A percentile compares a stretch with the other conserved stretches of the same genome.
Evolutionary conservation across 352 stramenopile species (phyloP).

Genomic region (Phytophthora sp.): DNA sequence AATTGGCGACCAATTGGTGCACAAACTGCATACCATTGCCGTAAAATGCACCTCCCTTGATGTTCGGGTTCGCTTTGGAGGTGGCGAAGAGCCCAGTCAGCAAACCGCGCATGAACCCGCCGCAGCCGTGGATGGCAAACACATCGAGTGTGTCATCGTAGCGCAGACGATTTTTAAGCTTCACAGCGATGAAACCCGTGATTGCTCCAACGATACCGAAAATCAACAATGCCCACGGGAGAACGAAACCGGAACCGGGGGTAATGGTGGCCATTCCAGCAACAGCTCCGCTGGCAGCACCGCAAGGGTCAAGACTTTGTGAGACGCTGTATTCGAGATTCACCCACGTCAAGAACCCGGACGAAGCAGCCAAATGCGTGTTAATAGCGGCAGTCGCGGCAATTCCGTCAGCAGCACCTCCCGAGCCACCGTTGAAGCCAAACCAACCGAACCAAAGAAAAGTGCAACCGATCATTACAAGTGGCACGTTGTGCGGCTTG

Average conservation of each 20-base stretch:
- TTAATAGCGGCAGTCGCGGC: constrained; percentile 70
- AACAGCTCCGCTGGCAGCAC: constrained; percentile 63
- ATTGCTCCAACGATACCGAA: constrained; percentile 66
- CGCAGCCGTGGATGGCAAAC: constrained; percentile 75
- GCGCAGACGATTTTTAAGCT: constrained; percentile 63
- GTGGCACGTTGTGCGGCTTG: constrained; percentile 81
- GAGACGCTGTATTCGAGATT: constrained; percentile 54
- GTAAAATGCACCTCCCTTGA: constrained; percentile 59
- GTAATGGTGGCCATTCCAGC: constrained; percentile 73
- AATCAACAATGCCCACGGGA: constrained; percentile 65
- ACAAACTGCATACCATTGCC: constrained; percentile 46
- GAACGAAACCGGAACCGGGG: constrained; percentile 67
- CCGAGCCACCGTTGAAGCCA: constrained; percentile 80
- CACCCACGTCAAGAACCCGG: constrained; percentile 74
- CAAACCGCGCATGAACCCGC: constrained; percentile 61
- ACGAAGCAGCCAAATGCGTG: constrained; percentile 62
- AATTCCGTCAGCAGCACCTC: constrained; percentile 57
- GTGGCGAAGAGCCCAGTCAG: constrained; percentile 74
- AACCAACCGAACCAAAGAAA: constrained; percentile 87
- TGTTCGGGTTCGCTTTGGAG: constrained; percentile 49
- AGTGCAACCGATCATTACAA: constrained; percentile 76
- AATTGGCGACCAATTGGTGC: constrained; percentile 55
- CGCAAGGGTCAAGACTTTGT: constrained; percentile 60
- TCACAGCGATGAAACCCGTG: constrained; percentile 52
- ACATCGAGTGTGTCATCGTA: constrained; percentile 84